Conservation (phyloP, 495 filamentous ascomycete genomes). For the Penicillium verhagenii region DNA sequence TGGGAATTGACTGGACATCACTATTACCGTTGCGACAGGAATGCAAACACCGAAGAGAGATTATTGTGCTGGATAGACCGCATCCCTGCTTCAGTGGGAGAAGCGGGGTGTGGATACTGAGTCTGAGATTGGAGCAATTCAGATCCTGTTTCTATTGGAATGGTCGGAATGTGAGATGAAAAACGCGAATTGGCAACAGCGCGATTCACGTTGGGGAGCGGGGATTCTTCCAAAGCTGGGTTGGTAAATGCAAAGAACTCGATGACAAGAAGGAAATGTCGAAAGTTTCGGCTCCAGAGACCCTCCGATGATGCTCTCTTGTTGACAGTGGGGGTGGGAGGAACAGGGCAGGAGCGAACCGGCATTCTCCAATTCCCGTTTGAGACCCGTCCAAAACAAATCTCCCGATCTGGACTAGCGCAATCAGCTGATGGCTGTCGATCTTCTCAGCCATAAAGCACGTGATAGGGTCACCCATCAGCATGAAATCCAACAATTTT, state of each 20-base stretch:
- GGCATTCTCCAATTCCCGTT: conserved; percentile 24
- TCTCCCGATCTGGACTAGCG: conserved; percentile 41
- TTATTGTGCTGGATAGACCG: conserved; percentile 33
- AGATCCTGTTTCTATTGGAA: not conserved
- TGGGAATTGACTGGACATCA: conserved; percentile 42
- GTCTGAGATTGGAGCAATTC: conserved; percentile 6
- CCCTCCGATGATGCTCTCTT: conserved; percentile 21
- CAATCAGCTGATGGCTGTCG: conserved; percentile 29
- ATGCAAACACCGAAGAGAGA: conserved; percentile 30
- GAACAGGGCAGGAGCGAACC: conserved; percentile 27
- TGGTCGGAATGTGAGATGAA: conserved; percentile 34
- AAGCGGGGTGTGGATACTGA: conserved; percentile 24
- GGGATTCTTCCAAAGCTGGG: not conserved
- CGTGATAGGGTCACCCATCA: conserved; percentile 2
- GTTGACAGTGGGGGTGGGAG: conserved; percentile 27
- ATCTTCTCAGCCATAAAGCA: conserved; percentile 18
- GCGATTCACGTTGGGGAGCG: not conserved
- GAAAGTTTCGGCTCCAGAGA: not conserved
- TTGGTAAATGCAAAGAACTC: not conserved
- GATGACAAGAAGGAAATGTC: conserved; percentile 1
- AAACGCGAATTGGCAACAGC: conserved; percentile 8
- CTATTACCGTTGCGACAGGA: conserved; percentile 28
- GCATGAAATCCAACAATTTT: not conserved
- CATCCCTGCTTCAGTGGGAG: conserved; percentile 43
- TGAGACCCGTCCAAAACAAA: conserved; percentile 40